phyloP scores from a whole-genome alignment of 208 protist genomes.

The Leishmania braziliensis region DNA sequence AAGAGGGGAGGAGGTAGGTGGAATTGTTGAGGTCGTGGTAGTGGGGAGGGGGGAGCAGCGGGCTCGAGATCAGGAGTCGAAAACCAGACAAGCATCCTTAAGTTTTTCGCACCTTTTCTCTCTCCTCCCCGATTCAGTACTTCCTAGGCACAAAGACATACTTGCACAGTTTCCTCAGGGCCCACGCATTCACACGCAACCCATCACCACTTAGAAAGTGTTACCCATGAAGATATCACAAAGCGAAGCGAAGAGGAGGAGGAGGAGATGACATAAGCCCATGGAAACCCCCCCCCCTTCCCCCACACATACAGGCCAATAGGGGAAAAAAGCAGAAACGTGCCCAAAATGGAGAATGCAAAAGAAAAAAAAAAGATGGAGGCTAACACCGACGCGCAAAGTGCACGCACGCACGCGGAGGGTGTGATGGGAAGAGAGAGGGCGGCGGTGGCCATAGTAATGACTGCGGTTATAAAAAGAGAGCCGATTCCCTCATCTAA shows the following conservation, averaged over 20 bases:
- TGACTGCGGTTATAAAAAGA: neutral
- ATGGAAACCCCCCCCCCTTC: neutral
- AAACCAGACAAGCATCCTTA: neutral
- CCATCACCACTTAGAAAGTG: neutral
- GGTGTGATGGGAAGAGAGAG: neutral
- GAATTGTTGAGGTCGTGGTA: neutral
- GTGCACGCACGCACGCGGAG: neutral
- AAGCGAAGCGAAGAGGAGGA: neutral
- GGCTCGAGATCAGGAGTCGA: neutral
- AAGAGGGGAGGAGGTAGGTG: neutral
- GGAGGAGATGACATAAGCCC: neutral
- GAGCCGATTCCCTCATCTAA: neutral
- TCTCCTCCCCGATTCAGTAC: neutral
- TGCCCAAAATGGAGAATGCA: neutral
- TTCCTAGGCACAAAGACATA: too few species aligned
- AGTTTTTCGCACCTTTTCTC: neutral
- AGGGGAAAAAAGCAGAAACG: neutral
- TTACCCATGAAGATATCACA: neutral
- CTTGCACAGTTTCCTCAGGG: neutral
- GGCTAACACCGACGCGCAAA: neutral
- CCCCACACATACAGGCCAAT: too few species aligned
- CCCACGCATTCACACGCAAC: neutral
- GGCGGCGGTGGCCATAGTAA: neutral
- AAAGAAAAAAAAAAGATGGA: neutral
- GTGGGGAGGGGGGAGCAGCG: neutral